Evolutionary conservation across 345 rosid genomes (phyloP).

Genomic region (Brassica nigra): DNA sequence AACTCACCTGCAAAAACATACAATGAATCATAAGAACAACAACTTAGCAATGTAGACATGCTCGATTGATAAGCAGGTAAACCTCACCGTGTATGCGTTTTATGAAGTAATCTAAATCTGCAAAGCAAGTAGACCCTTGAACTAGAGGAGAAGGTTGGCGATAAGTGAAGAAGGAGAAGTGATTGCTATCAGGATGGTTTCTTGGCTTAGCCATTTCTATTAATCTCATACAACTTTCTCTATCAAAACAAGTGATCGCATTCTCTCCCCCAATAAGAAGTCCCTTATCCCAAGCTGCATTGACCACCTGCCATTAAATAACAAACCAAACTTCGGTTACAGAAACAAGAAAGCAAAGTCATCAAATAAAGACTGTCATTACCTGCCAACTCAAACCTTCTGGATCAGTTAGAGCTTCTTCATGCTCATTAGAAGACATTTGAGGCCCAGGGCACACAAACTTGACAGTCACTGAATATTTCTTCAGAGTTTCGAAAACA

Average conservation of each 20-base stretch:
- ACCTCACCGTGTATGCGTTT: slow-evolving; percentile 85
- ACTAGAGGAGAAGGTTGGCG: slow-evolving; percentile 77
- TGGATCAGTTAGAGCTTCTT: slow-evolving; percentile 75
- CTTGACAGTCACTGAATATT: slow-evolving; percentile 64
- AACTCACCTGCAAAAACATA: slow-evolving; percentile 31
- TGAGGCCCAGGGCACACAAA: slow-evolving; percentile 70
- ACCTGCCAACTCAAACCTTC: slow-evolving; percentile 98
- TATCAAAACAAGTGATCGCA: slow-evolving; percentile 63
- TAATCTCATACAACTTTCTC: slow-evolving; percentile 74
- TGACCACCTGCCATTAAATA: slow-evolving; percentile 56
- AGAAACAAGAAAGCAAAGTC: background rate
- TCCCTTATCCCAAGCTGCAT: slow-evolving; percentile 87
- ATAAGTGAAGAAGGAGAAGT: slow-evolving; percentile 72
- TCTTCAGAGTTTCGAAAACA: slow-evolving; percentile 72
- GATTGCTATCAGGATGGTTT: slow-evolving; percentile 75
- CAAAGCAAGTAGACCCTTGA: slow-evolving; percentile 74
- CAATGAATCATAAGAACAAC: background rate
- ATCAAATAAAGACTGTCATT: slow-evolving; percentile 11
- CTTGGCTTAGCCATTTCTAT: slow-evolving; percentile 84
- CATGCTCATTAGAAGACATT: slow-evolving; percentile 50
- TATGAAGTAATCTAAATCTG: slow-evolving; percentile 73
- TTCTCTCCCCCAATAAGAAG: slow-evolving; percentile 72
- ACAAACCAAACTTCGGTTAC: slow-evolving; percentile 28
- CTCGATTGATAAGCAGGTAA: background rate
- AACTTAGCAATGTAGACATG: background rate